Base-by-base conservation (phyloP, 2,329 filamentous ascomycete species). In the Scortechinia acanthostroma region DNA sequence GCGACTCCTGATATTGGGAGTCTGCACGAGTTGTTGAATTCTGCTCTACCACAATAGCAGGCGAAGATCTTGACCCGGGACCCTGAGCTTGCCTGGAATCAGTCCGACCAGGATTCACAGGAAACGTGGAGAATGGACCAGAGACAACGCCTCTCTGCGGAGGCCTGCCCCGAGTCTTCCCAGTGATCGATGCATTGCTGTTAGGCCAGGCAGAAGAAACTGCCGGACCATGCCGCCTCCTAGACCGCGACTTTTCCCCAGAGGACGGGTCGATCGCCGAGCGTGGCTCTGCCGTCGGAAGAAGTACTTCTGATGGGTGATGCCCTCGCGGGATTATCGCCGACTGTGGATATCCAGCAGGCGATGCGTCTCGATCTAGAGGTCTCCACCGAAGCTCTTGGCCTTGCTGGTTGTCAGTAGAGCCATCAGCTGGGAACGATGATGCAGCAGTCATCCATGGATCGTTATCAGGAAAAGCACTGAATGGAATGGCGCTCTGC, bases 151-250 rank as follows among this genome's bases (percentile, higher is more conserved):
- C 71, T 54, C 78, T 80, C 40, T 71, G 80, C 1, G 80, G 77
- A 46, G 81, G 81, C 48, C 82, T 66, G 10, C 81, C 81, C 51
- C 81, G 65, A 25, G 78, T 62, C 53, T 82, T 85, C 1, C 78
- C 76, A 17, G 69, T 71, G 3, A 74, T 63, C 5, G 73, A 61
- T 45, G 66, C 70, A 43, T 69, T 69, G 52, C 66, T 71, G 52
- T 70, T 71, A 42, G 75, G 73, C 81, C 81, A 86, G 3, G 81
- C 81, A 22, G 81, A 85, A 3, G 81, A 86, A 1, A 86, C 79
- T n/a, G 79, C 79, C 2, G 80, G 80, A 0, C 80, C 80, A 59
- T 85, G 80, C 25, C 77, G 71, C 46, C 79, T 66, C 46, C 73
- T 63, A 23, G 65, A 58, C 42, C 69, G 50, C 42, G 53, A 58